Evolutionary conservation across 768 basidiomycete genomes (phyloP), one percentile per base, ranked within the genome.

Genomic region (Psilocybe subaeruginosa): DNA sequence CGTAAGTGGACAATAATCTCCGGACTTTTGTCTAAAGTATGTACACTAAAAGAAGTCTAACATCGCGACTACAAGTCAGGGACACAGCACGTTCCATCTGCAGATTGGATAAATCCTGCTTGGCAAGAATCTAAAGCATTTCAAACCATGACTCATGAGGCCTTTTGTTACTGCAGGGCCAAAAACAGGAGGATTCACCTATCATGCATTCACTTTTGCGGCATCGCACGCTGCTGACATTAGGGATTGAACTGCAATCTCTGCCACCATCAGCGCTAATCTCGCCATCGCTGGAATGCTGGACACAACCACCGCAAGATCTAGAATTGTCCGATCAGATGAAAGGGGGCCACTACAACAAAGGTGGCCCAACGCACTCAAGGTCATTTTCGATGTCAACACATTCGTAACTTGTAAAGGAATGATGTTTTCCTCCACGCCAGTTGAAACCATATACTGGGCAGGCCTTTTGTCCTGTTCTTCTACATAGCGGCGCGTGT

Each of bases 211-310:
- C 46, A 11, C 78, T 75, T 7, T 62, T 61, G 6, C 64, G 59
- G 68, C 80, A 81, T 9, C 68, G 63, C 19, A 82, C 78, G 7
- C 69, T 58, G 54, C 75, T 73, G n/a, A 78, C 78, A 52, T 77
- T 67, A n/a, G 77, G 74, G 61, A 81, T 80, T 8, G 70, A 68
- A 53, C 77, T 79, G 68, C 82, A 83, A 67, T 82, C 80, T 43
- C 77, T 64, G 1, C 80, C 80, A 7, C 70, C 71, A n/a, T 68
- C 73, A 16, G 56, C 58, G 46, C 65, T 68, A 14, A 50, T 58
- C 54, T 65, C 59, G 8, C 70, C 65, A 14, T 64, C 59, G 37
- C 51, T 16, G 12, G 62, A 63, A 12, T 63, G 58, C 16, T 63
- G 55, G 16, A 69, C 64, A 50, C 74, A 75, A 1, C 71, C 73